phyloP scores from a whole-genome alignment of 1,284 basidiomycete genomes.

The Trametes polyzona region DNA sequence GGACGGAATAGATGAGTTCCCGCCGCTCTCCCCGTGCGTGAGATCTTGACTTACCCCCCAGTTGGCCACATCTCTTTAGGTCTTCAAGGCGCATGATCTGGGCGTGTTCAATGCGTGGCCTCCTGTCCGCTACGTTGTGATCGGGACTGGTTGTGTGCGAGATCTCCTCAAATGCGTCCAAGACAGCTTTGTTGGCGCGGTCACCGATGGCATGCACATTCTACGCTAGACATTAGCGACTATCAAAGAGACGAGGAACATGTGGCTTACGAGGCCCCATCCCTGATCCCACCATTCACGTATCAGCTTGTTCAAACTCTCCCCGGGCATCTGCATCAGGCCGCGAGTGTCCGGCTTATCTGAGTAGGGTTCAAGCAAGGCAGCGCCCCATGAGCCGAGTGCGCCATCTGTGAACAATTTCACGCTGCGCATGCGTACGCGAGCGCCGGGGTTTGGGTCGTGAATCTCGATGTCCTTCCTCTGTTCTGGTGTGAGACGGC shows the following conservation, averaged over 20 bases:
- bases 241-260: neutral
- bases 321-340: conserved; percentile 53
- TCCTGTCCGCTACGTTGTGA: conserved; percentile 44
- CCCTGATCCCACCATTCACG: conserved; percentile 54
- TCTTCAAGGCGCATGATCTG: conserved; percentile 82
- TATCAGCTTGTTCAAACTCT: conserved; percentile 3
- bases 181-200: conserved; percentile 79
- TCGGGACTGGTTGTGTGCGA: conserved; percentile 31
- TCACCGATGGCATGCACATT: conserved; percentile 94
- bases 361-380: conserved; percentile 83
- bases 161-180: conserved; percentile 77
- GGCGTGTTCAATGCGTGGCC: conserved; percentile 89
- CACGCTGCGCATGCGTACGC: conserved; percentile 74
- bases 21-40: neutral
- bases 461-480: conserved; percentile 61
- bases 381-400: conserved; percentile 90
- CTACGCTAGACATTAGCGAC: conserved; percentile 39
- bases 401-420: conserved; percentile 90
- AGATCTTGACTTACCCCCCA: conserved; percentile 63
- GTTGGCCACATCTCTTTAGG: conserved; percentile 64
- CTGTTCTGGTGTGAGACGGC: conserved; percentile 69
- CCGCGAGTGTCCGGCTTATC: conserved; percentile 77
- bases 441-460: conserved; percentile 63
- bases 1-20: neutral
- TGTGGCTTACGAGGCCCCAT: conserved; percentile 74